These are phyloP conservation scores for Aspergillus panamensis DNA, from an alignment of 495 filamentous ascomycete species.

Conservation along the genomic window DNA sequence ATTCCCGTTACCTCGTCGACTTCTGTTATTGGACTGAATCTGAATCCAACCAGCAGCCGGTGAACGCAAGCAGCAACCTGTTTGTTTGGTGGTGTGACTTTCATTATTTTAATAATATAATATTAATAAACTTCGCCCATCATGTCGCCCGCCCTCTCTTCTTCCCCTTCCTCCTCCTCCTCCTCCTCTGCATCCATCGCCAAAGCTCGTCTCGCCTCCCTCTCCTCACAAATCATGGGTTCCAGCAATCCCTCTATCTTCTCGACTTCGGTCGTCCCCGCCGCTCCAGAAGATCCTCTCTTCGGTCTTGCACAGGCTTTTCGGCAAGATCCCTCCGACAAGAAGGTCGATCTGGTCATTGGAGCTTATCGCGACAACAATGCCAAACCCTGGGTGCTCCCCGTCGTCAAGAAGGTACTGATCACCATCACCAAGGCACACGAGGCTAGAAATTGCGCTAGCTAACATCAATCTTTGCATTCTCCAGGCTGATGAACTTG, in stretches of 20 bases:
- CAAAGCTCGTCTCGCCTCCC: conserved; percentile 37
- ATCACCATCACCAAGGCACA: neutral
- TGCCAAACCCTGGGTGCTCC: conserved; percentile 96
- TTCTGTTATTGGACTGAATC: conserved; percentile 6
- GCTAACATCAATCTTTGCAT: conserved; percentile 12
- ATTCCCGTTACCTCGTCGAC: too few species aligned
- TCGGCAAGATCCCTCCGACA: conserved; percentile 73
- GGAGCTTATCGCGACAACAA: conserved; percentile 94
- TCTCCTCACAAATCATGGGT: conserved; percentile 48
- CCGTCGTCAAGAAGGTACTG: conserved; percentile 87
- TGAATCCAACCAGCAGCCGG: conserved; percentile 15
- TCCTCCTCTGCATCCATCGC: conserved; percentile 28
- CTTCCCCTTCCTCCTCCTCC: conserved; percentile 22
- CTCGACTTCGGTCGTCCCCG: conserved; percentile 71
- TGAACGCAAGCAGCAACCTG: conserved; percentile 28
- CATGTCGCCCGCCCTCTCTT: conserved; percentile 20
- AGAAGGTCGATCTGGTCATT: conserved; percentile 95
- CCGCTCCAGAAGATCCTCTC: conserved; percentile 91
- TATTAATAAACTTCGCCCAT: conserved; percentile 2
- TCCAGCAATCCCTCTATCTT: conserved; percentile 60
- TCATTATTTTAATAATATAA: neutral
- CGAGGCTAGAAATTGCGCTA: neutral
- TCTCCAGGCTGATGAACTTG: conserved; percentile 76
- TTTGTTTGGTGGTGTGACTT: conserved; percentile 23
- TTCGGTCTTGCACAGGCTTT: conserved; percentile 92